These are phyloP conservation scores for Vitis rupestris DNA, from an alignment of 164 flowering plant genomes.

Conservation along the genomic window DNA sequence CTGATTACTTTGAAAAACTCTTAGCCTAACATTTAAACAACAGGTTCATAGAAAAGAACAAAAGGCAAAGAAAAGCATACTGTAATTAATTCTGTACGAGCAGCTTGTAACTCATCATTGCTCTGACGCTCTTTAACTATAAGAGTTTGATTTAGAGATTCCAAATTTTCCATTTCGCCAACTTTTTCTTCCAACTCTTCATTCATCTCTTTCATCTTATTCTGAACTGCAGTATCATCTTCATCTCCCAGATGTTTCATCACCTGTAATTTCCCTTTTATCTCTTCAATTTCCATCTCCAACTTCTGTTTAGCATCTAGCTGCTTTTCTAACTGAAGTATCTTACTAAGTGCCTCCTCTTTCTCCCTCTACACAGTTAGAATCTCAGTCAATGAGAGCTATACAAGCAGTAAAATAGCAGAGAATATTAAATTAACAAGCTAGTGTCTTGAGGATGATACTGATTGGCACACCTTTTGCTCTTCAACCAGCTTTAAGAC, in stretches of 20 bases:
- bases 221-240: conserved; percentile 50
- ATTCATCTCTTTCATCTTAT: conserved; percentile 49
- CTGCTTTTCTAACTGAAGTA: conserved; percentile 49
- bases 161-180: conserved; percentile 31
- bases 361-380: conserved; percentile 53
- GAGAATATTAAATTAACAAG: neutral
- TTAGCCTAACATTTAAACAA: no score
- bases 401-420: neutral
- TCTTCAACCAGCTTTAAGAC: conserved; percentile 58
- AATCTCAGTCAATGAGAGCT: conserved; percentile 10
- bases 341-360: conserved; percentile 47
- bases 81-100: conserved; percentile 55
- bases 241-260: conserved; percentile 55
- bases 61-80: conserved; percentile 26
- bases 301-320: conserved; percentile 61
- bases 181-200: conserved; percentile 36
- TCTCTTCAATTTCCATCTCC: conserved; percentile 64
- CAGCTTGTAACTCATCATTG: conserved; percentile 69
- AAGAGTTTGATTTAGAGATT: conserved; percentile 35
- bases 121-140: conserved; percentile 52
- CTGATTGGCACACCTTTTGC: conserved; percentile 42
- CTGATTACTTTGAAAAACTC: no score
- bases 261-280: conserved; percentile 64
- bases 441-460: neutral
- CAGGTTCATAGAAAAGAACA: neutral